Evolutionary conservation across 176 grass and related monocot genomes (phyloP), one percentile per base, ranked within the genome.

Genomic region (Oryza brachyantha): DNA sequence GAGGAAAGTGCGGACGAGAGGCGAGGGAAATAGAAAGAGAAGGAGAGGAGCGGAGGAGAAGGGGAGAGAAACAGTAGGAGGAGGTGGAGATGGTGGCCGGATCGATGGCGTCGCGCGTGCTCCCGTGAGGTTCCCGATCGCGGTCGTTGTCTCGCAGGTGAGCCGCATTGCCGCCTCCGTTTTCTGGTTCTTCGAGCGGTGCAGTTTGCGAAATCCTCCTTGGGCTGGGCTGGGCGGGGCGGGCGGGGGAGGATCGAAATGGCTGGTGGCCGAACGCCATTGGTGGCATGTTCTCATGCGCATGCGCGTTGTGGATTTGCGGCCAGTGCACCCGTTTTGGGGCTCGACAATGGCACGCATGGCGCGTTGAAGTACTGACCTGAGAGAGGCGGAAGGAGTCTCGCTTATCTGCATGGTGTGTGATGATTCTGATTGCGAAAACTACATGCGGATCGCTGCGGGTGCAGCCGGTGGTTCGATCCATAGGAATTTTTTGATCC

Each of bases 1-100:
- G 22, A 84, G 67, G 67, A 68, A 88, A 79, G 76, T 80, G 75
- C 76, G 77, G 86, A 75, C 71, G 75, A 75, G 82, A 79, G 81
- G 68, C 35, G 73, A 61, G 45, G 29, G 61, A 72, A 81, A 72
- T 48, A 72, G 79, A 71, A 61, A 10, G 31, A 14, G 27, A 64
- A 38, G n/a, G 70, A 5, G 55, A 19, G 3, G 13, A 29, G 72
- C 17, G 35, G 68, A 34, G 40, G 73, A 65, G 64, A 84, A 22
- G 72, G 74, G 12, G 45, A 63, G 43, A 62, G 17, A 17, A 13
- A 36, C 63, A 28, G 38, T 64, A 8, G 32, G 52, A 31, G 41
- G 38, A 40, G 37, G 8, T 0, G 37, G 37, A 9, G 37, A 68
- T 21, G 74, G 58, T 7, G 74, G 41, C 24, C 5, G 61, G 58